Evolutionary conservation across 1,284 basidiomycete species (phyloP), one percentile per base, ranked within the genome.

Genomic region (Volvariella surrecta): DNA sequence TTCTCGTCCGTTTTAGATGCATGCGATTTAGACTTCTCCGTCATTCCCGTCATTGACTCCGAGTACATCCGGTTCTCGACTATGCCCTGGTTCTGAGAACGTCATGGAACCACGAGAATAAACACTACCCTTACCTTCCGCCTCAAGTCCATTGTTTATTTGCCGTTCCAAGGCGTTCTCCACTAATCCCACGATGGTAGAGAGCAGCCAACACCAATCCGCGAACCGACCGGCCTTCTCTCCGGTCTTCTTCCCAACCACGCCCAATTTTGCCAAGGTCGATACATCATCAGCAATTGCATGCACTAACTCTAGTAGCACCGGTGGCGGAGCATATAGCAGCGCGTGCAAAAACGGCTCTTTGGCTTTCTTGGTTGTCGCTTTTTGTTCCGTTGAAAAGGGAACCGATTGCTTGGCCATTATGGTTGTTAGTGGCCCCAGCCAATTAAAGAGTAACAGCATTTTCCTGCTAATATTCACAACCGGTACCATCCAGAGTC

Each of bases 191-290:
- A 85, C 83, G 15, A 89, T 64, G 0, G 84, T 89, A 17, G 79
- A 68, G 17, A 82, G 64, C 52, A 89, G 71, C 87, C 86, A 89
- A 56, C 86, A 87, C 82, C 83, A 88, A 58, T 89, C 77, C 1
- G 86, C 76, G 53, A 88, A 76, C 17, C 76, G 71, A 22, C 68
- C 84, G 3, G 84, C 86, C 31, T 77, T 73, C 39, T 75, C 71
- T 16, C 87, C 87, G 1, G 71, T 62, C 42, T 66, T 70, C 50
- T 74, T 73, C 2, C 80, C 74, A 6, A 89, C 46, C 8, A 89
- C 59, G 1, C 87, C 86, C 24, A 89, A 61, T 45, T 66, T 67
- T n/a, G 81, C 78, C 50, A 80, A 74, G 7, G 85, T 86, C 38
- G 73, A 71, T n/a, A 84, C 60, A 61, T 89, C 86, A 53, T 89